Percentiles rank a stretch among this genome's conserved stretches.
Evolutionary conservation across 2,329 filamentous ascomycete species (phyloP).

Genomic region (Helotiales sp.): DNA sequence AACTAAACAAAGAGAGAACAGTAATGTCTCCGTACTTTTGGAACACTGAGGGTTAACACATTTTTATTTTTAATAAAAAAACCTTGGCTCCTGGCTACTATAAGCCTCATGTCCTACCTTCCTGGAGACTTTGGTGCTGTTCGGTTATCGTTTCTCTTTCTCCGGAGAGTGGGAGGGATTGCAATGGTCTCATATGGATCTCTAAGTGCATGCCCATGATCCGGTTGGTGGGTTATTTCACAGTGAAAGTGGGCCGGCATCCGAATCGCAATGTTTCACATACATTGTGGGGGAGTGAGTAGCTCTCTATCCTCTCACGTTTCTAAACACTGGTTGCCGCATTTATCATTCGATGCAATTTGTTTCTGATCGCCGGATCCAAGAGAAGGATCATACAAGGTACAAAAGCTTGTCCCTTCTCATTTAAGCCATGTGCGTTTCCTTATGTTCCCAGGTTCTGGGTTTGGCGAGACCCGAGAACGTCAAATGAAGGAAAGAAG

Average conservation of each 20-base stretch:
- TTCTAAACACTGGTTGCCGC: conserved; percentile 5
- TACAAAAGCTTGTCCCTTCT: not conserved
- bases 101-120: too few species aligned
- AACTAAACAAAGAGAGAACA: too few species aligned
- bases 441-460: not conserved
- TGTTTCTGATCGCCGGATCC: not conserved
- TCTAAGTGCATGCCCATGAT: not conserved
- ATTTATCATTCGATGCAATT: conserved; percentile 7
- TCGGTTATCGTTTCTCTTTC: too few species aligned
- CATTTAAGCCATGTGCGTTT: not conserved
- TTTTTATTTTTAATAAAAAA: too few species aligned
- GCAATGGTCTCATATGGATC: too few species aligned
- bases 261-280: not conserved
- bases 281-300: not conserved
- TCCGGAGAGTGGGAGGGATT: too few species aligned
- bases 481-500: conserved; percentile 9
- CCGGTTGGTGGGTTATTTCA: not conserved
- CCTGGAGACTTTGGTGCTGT: too few species aligned
- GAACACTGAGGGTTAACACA: too few species aligned
- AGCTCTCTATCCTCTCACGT: not conserved
- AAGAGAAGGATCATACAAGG: not conserved
- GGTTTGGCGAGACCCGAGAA: not conserved
- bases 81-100: too few species aligned
- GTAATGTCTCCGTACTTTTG: too few species aligned
- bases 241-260: not conserved